These are phyloP conservation scores for Acer saccharum DNA, from an alignment of 345 rosid species.

Conservation along the genomic window DNA sequence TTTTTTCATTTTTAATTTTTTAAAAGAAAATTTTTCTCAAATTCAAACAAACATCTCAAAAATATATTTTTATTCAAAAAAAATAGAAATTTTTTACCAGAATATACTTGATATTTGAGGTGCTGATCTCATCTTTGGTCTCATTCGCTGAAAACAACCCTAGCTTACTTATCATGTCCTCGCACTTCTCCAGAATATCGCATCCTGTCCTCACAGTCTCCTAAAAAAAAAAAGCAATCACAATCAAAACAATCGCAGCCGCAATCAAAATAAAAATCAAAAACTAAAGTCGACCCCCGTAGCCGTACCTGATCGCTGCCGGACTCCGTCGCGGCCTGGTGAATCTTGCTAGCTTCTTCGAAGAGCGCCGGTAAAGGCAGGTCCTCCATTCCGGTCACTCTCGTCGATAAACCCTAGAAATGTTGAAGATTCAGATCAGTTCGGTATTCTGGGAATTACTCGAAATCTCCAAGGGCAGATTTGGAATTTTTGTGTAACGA, in stretches of 20 bases:
- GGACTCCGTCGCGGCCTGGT: conserved; percentile 57
- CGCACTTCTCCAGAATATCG: conserved; percentile 67
- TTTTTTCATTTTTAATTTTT: too few relatives aligned
- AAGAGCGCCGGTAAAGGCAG: conserved; percentile 69
- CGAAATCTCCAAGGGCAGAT: too few relatives aligned
- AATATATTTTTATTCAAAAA: neutral
- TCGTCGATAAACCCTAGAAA: conserved; percentile 10
- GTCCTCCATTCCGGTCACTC: conserved; percentile 48
- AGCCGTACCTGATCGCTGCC: conserved; percentile 60
- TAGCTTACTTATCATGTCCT: conserved; percentile 78
- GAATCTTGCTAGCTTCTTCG: conserved; percentile 79
- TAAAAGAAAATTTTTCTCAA: too few relatives aligned
- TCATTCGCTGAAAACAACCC: conserved; percentile 89
- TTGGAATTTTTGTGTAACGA: too few relatives aligned
- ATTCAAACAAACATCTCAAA: neutral
- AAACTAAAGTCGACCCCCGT: neutral
- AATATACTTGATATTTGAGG: conserved; percentile 77
- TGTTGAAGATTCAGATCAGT: neutral
- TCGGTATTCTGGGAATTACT: neutral
- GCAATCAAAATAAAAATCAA: conserved; percentile 7
- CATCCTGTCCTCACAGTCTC: conserved; percentile 72
- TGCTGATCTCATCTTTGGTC: conserved; percentile 86
- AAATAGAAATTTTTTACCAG: conserved; percentile 45
- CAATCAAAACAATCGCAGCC: neutral
- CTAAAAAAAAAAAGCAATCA: conserved; percentile 29